phyloP scores from a whole-genome alignment of 2,329 filamentous ascomycete genomes.

The Alternaria consortialis region DNA sequence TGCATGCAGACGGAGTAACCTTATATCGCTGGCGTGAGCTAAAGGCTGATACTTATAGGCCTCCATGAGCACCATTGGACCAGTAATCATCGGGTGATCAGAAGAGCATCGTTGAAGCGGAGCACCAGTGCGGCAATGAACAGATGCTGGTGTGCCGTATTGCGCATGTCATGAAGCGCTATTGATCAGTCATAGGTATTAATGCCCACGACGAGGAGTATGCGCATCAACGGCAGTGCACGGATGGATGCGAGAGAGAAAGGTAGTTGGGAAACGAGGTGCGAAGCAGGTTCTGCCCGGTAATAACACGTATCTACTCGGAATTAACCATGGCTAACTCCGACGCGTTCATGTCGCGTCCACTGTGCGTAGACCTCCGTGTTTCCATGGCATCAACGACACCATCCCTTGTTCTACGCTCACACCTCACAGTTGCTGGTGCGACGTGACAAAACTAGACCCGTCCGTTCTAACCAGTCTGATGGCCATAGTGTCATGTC shows the following conservation, averaged over 20 bases:
- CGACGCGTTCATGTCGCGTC: not conserved
- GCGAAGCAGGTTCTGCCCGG: not conserved
- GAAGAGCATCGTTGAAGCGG: not conserved
- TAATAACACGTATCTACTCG: not conserved
- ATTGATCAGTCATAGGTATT: not conserved
- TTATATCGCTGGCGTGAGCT: too few species aligned
- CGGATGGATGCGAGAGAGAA: not conserved
- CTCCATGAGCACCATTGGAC: not conserved
- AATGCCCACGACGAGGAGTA: not conserved
- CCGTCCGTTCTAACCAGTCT: not conserved
- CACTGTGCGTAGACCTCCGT: not conserved
- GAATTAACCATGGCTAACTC: not conserved
- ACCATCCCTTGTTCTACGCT: not conserved
- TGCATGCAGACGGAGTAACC: too few species aligned
- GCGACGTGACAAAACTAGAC: not conserved
- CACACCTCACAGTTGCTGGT: not conserved
- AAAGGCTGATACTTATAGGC: not conserved
- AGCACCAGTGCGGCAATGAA: not conserved
- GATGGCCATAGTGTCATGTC: conserved; percentile 8
- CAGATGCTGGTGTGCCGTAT: not conserved
- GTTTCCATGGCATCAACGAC: not conserved
- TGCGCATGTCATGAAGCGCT: not conserved
- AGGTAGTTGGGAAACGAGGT: not conserved
- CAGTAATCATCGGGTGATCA: too few species aligned
- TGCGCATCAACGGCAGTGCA: not conserved